phyloP scores from a whole-genome alignment of 2,329 filamentous ascomycete genomes.

The Pestalotiopsis sp. region DNA sequence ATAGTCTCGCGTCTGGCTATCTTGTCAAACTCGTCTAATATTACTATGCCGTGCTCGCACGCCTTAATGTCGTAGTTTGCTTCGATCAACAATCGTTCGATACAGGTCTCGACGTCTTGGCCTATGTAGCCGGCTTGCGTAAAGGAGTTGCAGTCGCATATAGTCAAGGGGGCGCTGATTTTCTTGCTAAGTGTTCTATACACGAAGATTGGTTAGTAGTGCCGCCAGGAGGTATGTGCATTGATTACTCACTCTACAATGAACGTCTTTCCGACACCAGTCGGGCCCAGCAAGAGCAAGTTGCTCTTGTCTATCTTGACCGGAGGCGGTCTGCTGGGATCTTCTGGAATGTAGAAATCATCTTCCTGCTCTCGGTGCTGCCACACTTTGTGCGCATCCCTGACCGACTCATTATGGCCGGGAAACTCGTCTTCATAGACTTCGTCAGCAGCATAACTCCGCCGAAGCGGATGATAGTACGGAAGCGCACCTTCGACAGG shows the following conservation, averaged over 20 bases:
- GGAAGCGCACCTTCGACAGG: conserved; percentile 72
- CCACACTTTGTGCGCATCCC: conserved; percentile 41
- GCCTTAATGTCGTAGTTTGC: conserved; percentile 85
- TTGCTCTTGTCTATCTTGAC: conserved; percentile 96
- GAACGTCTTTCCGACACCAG: conserved; percentile 94
- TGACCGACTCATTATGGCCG: conserved; percentile 51
- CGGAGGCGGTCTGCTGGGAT: conserved; percentile 42
- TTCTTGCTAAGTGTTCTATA: conserved; percentile 83
- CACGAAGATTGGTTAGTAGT: conserved; percentile 18
- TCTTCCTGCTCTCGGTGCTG: conserved; percentile 36
- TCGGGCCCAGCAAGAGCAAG: conserved; percentile 85
- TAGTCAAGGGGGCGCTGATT: conserved; percentile 93
- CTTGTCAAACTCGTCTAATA: conserved; percentile 97
- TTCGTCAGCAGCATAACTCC: conserved; percentile 37
- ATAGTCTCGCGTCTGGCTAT: conserved; percentile 86
- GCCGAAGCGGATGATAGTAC: conserved; percentile 25
- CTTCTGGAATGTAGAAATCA: conserved; percentile 53
- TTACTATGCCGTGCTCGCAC: conserved; percentile 90
- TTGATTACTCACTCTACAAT: conserved; percentile 67
- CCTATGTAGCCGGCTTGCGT: conserved; percentile 98
- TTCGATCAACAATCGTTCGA: conserved; percentile 86
- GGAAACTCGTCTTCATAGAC: conserved; percentile 55
- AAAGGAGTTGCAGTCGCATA: conserved; percentile 93
- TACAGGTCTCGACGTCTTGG: conserved; percentile 94
- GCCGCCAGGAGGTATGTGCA: too few relatives aligned